Conservation (phyloP, 257 asterid species). For the Solanum rostratum region DNA sequence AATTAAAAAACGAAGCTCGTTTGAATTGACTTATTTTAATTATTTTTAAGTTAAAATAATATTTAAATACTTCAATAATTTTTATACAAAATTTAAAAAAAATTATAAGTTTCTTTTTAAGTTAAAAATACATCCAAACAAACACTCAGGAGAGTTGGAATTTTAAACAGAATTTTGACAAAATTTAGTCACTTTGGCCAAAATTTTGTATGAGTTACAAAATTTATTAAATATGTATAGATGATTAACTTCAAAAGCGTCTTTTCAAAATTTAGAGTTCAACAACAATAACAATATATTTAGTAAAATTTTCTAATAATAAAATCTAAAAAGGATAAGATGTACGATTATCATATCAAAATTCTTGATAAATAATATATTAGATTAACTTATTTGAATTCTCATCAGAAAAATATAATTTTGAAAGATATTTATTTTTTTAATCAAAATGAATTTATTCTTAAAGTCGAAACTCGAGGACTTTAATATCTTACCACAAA, state of each 20-base stretch:
- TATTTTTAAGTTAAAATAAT: too few relatives aligned
- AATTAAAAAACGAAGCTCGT: fast-evolving
- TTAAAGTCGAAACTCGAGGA: neutral
- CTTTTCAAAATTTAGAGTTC: neutral
- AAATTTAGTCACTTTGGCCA: neutral
- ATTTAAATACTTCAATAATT: too few relatives aligned
- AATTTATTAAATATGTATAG: neutral
- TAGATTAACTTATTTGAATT: neutral
- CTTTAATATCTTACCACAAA: neutral
- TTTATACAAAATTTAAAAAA: too few relatives aligned
- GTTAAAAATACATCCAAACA: too few relatives aligned
- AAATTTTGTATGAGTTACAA: neutral
- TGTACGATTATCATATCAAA: neutral
- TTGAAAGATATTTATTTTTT: neutral
- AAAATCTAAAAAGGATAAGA: too few relatives aligned
- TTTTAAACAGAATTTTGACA: neutral
- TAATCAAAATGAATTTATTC: neutral
- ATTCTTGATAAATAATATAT: neutral
- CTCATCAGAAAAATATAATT: too few relatives aligned
- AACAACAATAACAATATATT: too few relatives aligned
- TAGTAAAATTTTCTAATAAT: too few relatives aligned
- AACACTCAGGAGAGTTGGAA: neutral
- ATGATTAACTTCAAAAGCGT: neutral
- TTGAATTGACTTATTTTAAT: too few relatives aligned
- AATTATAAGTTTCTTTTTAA: too few relatives aligned